A percentile compares a stretch with the other conserved stretches of the same genome.
phyloP scores from a whole-genome alignment of 106 monocot species.

The Acorus gramineus region DNA sequence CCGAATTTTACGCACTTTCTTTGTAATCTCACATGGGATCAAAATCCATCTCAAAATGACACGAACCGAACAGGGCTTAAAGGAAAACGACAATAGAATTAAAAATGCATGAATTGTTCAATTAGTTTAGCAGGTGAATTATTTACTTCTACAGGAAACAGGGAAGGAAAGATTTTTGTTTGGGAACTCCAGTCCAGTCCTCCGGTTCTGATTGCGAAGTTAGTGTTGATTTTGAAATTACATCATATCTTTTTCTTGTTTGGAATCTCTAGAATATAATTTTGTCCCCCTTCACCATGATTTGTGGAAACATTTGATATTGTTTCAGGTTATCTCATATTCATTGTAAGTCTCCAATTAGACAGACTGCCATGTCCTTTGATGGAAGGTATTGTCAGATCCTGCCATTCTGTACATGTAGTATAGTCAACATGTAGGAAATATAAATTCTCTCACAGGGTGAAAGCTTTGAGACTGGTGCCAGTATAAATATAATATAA shows the following conservation, averaged over 20 bases:
- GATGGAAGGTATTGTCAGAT: slow-evolving; percentile 68
- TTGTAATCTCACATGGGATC: too few species aligned
- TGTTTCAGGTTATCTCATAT: slow-evolving; percentile 61
- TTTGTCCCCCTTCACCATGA: not conserved
- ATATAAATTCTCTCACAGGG: not conserved
- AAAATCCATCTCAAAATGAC: too few species aligned
- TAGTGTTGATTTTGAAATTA: not conserved
- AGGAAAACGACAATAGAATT: too few species aligned
- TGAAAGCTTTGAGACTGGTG: too few species aligned
- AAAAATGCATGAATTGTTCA: too few species aligned
- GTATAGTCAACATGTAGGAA: not conserved
- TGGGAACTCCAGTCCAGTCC: slow-evolving; percentile 69
- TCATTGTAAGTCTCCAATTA: slow-evolving; percentile 85
- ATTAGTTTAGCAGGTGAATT: too few species aligned
- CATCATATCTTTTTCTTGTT: not conserved
- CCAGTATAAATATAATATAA: too few species aligned
- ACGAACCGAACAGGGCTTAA: too few species aligned
- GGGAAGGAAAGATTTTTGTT: slow-evolving; percentile 77
- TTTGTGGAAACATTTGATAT: not conserved
- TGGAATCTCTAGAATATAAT: not conserved
- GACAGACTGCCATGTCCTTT: slow-evolving; percentile 89
- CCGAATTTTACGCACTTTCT: too few species aligned
- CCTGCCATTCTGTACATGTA: not conserved
- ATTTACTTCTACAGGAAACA: slow-evolving; percentile 41
- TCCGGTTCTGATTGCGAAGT: slow-evolving; percentile 77